These are phyloP conservation scores for Aspergillus sergii DNA, from an alignment of 2,329 filamentous ascomycete genomes.

Conservation along the genomic window DNA sequence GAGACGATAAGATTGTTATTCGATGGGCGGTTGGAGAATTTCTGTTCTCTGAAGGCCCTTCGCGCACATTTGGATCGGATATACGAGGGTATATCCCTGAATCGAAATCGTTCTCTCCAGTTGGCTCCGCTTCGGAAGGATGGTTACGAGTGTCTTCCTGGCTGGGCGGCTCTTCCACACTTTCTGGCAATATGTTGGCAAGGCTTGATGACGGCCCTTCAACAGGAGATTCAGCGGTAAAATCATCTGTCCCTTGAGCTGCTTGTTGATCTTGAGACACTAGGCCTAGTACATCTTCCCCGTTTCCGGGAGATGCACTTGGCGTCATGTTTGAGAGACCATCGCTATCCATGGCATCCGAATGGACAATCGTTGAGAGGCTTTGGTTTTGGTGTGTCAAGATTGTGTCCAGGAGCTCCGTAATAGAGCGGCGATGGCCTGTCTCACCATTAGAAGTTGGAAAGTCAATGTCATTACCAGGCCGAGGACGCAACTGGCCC, in stretches of 20 bases:
- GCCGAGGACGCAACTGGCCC: slow-evolving; percentile 17
- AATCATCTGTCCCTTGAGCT: slow-evolving; percentile 10
- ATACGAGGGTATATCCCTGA: slow-evolving; percentile 20
- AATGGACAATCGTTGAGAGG: slow-evolving; percentile 18
- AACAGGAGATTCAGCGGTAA: slow-evolving; percentile 11
- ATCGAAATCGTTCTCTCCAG: slow-evolving; percentile 17
- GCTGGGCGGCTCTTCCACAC: slow-evolving; percentile 33
- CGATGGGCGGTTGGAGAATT: slow-evolving; percentile 32
- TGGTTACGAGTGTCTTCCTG: slow-evolving; percentile 24
- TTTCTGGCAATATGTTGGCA: slow-evolving; percentile 34
- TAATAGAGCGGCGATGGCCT: slow-evolving; percentile 32
- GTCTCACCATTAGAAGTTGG: slow-evolving; percentile 16
- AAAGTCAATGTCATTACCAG: slow-evolving; percentile 16
- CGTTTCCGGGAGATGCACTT: slow-evolving; percentile 18
- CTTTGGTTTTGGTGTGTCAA: slow-evolving; percentile 33
- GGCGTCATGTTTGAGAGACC: slow-evolving; percentile 25
- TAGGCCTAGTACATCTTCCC: slow-evolving; percentile 13
- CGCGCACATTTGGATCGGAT: slow-evolving; percentile 21
- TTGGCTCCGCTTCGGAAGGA: slow-evolving; percentile 14
- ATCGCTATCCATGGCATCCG: slow-evolving; percentile 26
- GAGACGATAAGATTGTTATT: slow-evolving; percentile 46
- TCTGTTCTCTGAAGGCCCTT: slow-evolving; percentile 13
- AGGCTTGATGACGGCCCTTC: slow-evolving; percentile 14
- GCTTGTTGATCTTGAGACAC: slow-evolving; percentile 11
- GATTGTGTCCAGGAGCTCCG: slow-evolving; percentile 40